Evolutionary conservation across 2,329 filamentous ascomycete species (phyloP).

Genomic region (Albophoma yamanashiensis): DNA sequence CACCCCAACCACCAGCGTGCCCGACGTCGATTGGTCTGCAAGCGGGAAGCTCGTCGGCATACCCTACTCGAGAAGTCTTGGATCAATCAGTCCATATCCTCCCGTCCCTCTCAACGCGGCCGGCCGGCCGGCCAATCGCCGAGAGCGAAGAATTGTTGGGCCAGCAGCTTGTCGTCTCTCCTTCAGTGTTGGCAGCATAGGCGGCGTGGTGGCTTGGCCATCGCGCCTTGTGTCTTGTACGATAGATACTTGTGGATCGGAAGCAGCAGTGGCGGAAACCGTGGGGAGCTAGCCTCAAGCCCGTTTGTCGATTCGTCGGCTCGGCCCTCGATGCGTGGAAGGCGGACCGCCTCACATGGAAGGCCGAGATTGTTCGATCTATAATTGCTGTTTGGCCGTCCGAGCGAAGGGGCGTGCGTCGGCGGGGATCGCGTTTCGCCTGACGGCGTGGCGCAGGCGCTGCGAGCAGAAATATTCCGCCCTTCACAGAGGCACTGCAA

Average conservation of each 20-base stretch:
- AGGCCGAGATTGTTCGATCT: slow-evolving; percentile 8
- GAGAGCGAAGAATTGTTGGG: not conserved
- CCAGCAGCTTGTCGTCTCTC: not conserved
- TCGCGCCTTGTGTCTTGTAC: not conserved
- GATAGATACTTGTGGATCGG: not conserved
- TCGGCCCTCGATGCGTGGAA: slow-evolving; percentile 12
- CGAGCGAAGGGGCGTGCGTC: not conserved
- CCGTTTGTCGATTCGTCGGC: slow-evolving; percentile 4
- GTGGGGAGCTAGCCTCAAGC: not conserved
- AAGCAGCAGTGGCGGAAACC: not conserved
- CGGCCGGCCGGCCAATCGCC: not conserved
- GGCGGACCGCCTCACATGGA: slow-evolving; percentile 14
- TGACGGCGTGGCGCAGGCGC: not conserved
- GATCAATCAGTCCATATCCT: not conserved
- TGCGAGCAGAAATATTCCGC: not conserved
- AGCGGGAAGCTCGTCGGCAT: slow-evolving; percentile 4
- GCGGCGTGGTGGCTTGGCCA: not conserved
- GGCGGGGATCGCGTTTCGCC: not conserved
- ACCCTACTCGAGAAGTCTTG: not conserved
- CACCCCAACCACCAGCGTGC: slow-evolving; percentile 6
- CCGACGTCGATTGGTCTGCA: slow-evolving; percentile 5
- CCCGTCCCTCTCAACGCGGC: not conserved
- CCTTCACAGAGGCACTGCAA: not conserved
- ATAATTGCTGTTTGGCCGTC: not conserved
- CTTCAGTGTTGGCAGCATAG: not conserved